Evolutionary conservation across 108 stramenopile species (phyloP).

Genomic region (Craspedostauros australis): DNA sequence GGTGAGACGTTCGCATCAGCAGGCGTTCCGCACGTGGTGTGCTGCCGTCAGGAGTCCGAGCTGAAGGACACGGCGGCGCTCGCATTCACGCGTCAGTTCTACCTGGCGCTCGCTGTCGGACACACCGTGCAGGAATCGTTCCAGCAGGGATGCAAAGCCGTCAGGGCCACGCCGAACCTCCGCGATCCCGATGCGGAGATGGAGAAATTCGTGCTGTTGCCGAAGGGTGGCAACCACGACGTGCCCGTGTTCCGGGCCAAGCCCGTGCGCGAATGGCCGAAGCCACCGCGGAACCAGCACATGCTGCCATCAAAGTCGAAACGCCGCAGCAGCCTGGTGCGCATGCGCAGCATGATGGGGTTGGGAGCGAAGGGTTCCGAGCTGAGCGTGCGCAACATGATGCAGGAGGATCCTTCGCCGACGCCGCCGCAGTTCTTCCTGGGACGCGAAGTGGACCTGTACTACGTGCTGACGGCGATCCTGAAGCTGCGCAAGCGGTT

Average conservation of each 20-base stretch:
- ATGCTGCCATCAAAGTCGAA: conserved; percentile 3
- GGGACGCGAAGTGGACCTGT: conserved; percentile 79
- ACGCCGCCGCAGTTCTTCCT: conserved; percentile 75
- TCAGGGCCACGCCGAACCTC: conserved; percentile 64
- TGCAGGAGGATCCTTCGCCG: conserved; percentile 63
- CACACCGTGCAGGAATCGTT: conserved; percentile 80
- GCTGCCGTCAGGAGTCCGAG: conserved; percentile 75
- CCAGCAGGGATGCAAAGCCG: conserved; percentile 76
- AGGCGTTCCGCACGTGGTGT: conserved; percentile 93
- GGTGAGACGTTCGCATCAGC: conserved; percentile 88
- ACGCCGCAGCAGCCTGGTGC: conserved; percentile 10
- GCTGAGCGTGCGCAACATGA: conserved; percentile 43
- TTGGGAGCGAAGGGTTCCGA: conserved; percentile 22
- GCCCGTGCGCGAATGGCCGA: conserved; percentile 54
- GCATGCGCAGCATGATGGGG: conserved; percentile 7
- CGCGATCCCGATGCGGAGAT: conserved; percentile 54
- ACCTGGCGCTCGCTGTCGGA: conserved; percentile 69
- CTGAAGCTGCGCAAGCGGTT: conserved; percentile 44
- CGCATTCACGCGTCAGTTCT: conserved; percentile 81
- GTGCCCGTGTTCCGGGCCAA: conserved; percentile 68
- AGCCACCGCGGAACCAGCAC: conserved; percentile 9
- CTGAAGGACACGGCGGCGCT: conserved; percentile 80
- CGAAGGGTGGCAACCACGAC: conserved; percentile 76
- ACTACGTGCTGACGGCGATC: conserved; percentile 48
- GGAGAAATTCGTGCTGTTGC: conserved; percentile 80